Evolutionary conservation across 495 filamentous ascomycete genomes (phyloP).

Genomic region (Penicillium manginii): DNA sequence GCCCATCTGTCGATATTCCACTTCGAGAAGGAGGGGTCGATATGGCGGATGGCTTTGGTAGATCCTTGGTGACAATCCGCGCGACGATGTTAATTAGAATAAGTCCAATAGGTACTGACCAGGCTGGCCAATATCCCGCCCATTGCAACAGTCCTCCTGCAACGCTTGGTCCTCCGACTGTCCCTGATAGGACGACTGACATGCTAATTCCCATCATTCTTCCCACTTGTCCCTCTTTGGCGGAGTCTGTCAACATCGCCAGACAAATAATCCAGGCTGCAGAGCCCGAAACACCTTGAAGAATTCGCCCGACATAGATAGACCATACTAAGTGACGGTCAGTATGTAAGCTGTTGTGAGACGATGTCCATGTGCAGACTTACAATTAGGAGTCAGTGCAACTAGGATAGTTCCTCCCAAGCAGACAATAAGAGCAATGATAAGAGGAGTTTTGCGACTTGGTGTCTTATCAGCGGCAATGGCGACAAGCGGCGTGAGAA

Average conservation of each 20-base stretch:
- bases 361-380: not conserved
- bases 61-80: conserved; percentile 31
- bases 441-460: conserved; percentile 12
- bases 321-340: conserved; percentile 4
- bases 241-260: conserved; percentile 27
- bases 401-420: conserved; percentile 15
- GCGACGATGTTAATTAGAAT: conserved; percentile 26
- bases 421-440: not conserved
- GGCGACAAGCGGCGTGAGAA: conserved; percentile 21
- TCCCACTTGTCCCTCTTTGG: conserved; percentile 23
- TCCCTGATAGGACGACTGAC: conserved; percentile 23
- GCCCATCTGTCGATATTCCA: not conserved
- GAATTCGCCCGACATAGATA: conserved; percentile 22
- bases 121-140: conserved; percentile 31
- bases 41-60: not conserved
- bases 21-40: not conserved
- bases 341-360: not conserved
- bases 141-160: conserved; percentile 25
- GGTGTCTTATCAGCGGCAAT: conserved; percentile 25
- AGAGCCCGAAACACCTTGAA: conserved; percentile 26
- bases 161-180: conserved; percentile 29
- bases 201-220: conserved; percentile 25
- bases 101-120: conserved; percentile 24
- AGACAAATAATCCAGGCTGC: conserved; percentile 33
- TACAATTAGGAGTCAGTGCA: conserved; percentile 2